Conservation (phyloP, 441 rosid species). For the Populus hybrid region DNA sequence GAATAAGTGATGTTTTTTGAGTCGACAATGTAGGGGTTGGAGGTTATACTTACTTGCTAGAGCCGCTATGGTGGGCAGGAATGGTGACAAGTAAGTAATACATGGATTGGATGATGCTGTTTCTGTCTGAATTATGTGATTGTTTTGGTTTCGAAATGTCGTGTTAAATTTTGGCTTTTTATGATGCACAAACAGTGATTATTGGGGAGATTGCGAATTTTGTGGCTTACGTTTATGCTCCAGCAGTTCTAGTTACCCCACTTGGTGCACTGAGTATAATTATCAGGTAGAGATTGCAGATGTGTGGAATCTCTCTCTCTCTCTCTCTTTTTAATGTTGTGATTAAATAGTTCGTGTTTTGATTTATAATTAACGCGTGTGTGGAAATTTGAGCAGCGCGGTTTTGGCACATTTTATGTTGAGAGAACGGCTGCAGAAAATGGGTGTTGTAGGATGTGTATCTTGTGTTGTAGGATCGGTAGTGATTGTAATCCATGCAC, state of each 20-base stretch:
- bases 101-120: neutral
- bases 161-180: constrained; percentile 6
- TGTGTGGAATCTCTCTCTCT: no score
- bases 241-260: constrained; percentile 41
- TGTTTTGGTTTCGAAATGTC: neutral
- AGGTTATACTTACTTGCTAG: constrained; percentile 59
- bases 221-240: constrained; percentile 67
- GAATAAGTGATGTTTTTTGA: neutral
- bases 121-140: neutral
- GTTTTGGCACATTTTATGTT: constrained; percentile 61
- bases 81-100: constrained; percentile 59
- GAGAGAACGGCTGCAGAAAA: constrained; percentile 54
- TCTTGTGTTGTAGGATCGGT: constrained; percentile 67
- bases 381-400: constrained; percentile 40
- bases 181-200: constrained; percentile 49
- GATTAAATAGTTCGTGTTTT: neutral
- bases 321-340: neutral
- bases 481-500: constrained; percentile 64
- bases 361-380: constrained; percentile 10
- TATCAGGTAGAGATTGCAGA: no score
- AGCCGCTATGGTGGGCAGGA: constrained; percentile 85
- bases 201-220: constrained; percentile 67
- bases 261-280: no score
- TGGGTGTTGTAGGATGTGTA: constrained; percentile 70
- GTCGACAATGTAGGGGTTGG: constrained; percentile 45